Conservation (phyloP, 148 eudicot genomes). For the Hydrangea macrophylla region DNA sequence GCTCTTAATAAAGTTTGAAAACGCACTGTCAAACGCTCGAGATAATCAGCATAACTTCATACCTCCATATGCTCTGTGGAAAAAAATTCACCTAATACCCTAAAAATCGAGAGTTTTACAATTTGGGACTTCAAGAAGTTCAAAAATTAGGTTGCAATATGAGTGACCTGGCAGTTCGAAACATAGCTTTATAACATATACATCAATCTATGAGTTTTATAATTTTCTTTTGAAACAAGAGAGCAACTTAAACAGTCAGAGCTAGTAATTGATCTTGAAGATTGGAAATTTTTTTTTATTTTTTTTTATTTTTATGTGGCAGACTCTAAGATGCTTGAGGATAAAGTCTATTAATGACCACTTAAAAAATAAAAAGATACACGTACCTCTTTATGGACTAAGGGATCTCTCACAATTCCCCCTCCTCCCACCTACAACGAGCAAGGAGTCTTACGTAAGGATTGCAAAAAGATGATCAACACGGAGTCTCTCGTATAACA, state of each 20-base stretch:
- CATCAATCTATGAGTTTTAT: too few relatives aligned
- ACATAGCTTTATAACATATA: neutral
- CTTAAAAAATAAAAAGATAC: constrained; percentile 4
- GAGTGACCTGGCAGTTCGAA: neutral
- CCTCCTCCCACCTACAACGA: constrained; percentile 84
- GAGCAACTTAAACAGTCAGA: neutral
- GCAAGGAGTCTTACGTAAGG: neutral
- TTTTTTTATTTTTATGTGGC: too few relatives aligned
- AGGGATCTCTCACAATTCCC: constrained; percentile 91
- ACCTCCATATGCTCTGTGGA: neutral
- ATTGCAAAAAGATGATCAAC: neutral
- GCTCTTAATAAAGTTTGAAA: too few relatives aligned
- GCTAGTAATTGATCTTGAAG: neutral
- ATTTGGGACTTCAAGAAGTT: neutral
- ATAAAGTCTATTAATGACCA: neutral
- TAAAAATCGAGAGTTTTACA: neutral
- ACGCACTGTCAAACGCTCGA: neutral
- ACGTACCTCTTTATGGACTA: constrained; percentile 87
- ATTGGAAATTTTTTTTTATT: neutral
- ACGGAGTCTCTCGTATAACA: too few relatives aligned
- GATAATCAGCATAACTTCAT: neutral
- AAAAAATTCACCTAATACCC: neutral
- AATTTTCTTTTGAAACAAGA: neutral
- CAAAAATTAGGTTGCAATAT: neutral
- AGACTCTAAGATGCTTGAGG: neutral